Conservation (phyloP, 345 rosid species). For the Dipteronia dyeriana region DNA sequence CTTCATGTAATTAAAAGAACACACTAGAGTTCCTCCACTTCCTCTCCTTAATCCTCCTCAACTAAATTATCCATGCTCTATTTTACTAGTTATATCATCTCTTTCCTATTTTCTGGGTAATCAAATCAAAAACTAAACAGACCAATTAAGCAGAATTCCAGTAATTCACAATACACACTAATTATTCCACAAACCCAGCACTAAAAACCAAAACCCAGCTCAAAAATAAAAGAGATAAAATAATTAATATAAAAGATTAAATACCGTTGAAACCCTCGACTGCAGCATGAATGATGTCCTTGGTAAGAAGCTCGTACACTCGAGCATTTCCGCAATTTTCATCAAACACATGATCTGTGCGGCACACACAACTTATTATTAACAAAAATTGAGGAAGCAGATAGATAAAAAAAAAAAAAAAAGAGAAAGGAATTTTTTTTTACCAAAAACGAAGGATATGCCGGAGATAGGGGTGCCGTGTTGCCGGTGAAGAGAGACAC, state of each 20-base stretch:
- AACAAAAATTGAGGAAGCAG: neutral
- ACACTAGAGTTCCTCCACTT: no score
- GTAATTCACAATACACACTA: neutral
- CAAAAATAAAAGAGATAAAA: neutral
- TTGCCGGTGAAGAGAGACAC: conserved; percentile 71
- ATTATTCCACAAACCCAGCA: neutral
- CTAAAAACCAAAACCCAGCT: neutral
- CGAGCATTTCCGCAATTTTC: conserved; percentile 62
- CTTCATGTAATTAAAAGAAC: neutral
- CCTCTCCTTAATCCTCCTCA: no score
- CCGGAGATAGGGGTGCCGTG: conserved; percentile 72
- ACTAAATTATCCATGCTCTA: no score
- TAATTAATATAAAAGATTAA: neutral
- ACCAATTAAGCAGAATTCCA: no score
- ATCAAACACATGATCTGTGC: conserved; percentile 77
- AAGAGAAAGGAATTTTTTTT: no score
- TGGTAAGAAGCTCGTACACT: conserved; percentile 79
- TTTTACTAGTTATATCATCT: no score
- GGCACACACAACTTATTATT: neutral
- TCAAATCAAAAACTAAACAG: neutral
- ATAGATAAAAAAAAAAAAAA: neutral
- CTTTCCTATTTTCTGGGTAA: neutral
- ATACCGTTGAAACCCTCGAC: conserved; percentile 89
- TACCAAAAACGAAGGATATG: conserved; percentile 77
- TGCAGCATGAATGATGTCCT: conserved; percentile 72